A percentile compares a stretch with the other conserved stretches of the same genome.
Conservation (phyloP, 2,329 filamentous ascomycete genomes). For the Geosmithia flava region DNA sequence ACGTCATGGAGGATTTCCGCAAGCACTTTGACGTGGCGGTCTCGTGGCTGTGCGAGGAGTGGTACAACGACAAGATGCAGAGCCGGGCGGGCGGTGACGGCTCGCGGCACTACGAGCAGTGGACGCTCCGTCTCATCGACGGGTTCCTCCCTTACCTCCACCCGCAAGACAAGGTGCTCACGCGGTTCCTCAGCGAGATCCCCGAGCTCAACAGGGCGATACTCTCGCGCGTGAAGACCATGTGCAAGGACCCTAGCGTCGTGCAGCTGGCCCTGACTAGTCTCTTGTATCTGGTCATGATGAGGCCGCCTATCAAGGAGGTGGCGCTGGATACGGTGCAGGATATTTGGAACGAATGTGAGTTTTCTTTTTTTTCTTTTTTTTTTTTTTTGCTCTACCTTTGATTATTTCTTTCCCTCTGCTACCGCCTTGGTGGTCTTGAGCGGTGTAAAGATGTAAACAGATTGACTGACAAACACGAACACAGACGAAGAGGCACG, state of each 20-base stretch:
- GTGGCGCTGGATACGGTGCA: slow-evolving; percentile 53
- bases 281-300: slow-evolving; percentile 54
- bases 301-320: slow-evolving; percentile 52
- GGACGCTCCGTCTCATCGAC: slow-evolving; percentile 71
- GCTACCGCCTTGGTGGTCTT: too few species aligned
- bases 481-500: slow-evolving; percentile 46
- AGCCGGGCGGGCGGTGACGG: slow-evolving; percentile 30
- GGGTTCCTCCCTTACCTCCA: slow-evolving; percentile 87
- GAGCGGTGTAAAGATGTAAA: background rate
- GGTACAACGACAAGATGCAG: slow-evolving; percentile 72
- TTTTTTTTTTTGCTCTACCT: background rate
- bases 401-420: background rate
- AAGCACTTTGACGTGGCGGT: slow-evolving; percentile 82
- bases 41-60: slow-evolving; percentile 92
- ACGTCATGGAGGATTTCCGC: slow-evolving; percentile 86
- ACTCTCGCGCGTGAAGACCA: slow-evolving; percentile 56
- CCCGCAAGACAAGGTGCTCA: slow-evolving; percentile 76
- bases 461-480: too few species aligned
- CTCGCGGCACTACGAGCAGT: slow-evolving; percentile 63
- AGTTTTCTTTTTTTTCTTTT: slow-evolving; percentile 15
- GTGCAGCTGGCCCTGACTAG: slow-evolving; percentile 52
- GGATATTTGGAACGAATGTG: slow-evolving; percentile 55
- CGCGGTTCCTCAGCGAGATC: slow-evolving; percentile 84
- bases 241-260: slow-evolving; percentile 55
- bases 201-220: slow-evolving; percentile 65